Percentiles rank a stretch among this genome's conserved stretches.
Evolutionary conservation across 139 green algal species (phyloP).

Genomic region (Chlorella ohadii): DNA sequence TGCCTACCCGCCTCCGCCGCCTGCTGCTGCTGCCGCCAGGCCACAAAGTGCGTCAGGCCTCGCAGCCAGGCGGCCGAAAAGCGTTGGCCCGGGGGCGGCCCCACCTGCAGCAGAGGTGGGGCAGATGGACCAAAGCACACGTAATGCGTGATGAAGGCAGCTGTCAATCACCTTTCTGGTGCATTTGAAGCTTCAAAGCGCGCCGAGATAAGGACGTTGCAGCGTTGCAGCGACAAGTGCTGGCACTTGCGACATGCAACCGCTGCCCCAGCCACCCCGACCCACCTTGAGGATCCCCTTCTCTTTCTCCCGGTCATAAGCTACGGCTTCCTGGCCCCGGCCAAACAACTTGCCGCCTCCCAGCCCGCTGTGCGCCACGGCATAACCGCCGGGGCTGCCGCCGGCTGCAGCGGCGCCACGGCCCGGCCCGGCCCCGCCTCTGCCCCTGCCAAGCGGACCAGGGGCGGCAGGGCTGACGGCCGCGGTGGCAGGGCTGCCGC

Average conservation of each 20-base stretch:
- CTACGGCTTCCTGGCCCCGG: slow-evolving; percentile 1
- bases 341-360: slow-evolving; percentile 21
- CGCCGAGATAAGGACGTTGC: too few species aligned
- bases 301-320: slow-evolving; percentile 27
- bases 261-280: too few species aligned
- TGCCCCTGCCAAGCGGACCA: background rate
- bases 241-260: too few species aligned
- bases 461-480: background rate
- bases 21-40: slow-evolving; percentile 14
- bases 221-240: too few species aligned
- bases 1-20: background rate
- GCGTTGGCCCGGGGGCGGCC: slow-evolving; percentile 13
- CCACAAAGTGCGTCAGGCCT: slow-evolving; percentile 19
- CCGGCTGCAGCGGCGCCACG: background rate
- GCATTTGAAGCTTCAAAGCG: too few species aligned
- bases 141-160: background rate
- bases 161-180: too few species aligned
- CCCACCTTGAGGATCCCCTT: slow-evolving; percentile 18
- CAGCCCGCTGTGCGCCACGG: background rate
- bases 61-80: slow-evolving; percentile 24
- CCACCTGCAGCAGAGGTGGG: slow-evolving; percentile 6
- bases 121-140: too few species aligned
- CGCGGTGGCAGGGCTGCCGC: background rate
- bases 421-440: background rate
- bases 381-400: background rate